Conservation (phyloP, 1,284 basidiomycete genomes). For the Ganoderma sp. region DNA sequence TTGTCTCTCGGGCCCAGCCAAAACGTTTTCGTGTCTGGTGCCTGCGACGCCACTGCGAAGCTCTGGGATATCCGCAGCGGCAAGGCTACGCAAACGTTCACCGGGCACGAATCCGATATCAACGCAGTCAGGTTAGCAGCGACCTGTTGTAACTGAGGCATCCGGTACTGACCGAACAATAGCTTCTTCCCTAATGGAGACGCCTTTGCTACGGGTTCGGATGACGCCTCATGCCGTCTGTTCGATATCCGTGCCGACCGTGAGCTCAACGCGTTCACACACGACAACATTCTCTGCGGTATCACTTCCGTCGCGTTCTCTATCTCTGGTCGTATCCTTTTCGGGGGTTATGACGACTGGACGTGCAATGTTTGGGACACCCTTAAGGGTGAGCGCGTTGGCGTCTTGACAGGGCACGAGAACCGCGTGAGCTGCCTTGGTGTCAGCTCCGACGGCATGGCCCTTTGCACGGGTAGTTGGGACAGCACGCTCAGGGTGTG, state of each 20-base stretch:
- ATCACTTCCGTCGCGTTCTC: slow-evolving; percentile 99
- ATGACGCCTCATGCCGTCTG: slow-evolving; percentile 97
- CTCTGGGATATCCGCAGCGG: slow-evolving; percentile 98
- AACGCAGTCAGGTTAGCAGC: slow-evolving; percentile 92
- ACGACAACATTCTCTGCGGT: slow-evolving; percentile 98
- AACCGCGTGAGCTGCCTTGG: slow-evolving; percentile 97
- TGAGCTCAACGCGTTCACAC: slow-evolving; percentile 95
- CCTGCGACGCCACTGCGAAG: slow-evolving; percentile 97
- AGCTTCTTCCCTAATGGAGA: slow-evolving; percentile 99
- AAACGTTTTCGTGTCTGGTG: slow-evolving; percentile 97
- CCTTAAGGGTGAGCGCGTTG: slow-evolving; percentile 96
- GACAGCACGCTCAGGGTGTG: slow-evolving; percentile 93
- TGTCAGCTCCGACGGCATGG: slow-evolving; percentile 95
- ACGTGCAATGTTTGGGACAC: slow-evolving; percentile 99
- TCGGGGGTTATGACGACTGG: slow-evolving; percentile 99
- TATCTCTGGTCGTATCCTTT: slow-evolving; percentile 94
- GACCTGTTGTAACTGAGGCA: slow-evolving; percentile 9
- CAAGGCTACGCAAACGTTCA: slow-evolving; percentile 97
- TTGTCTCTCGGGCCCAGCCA: slow-evolving; percentile 93
- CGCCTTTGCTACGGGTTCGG: slow-evolving; percentile 98
- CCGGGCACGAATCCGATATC: slow-evolving; percentile 98
- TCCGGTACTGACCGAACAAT: slow-evolving; percentile 20
- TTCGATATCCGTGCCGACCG: slow-evolving; percentile 98
- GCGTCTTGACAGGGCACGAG: slow-evolving; percentile 96
- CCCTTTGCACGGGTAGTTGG: slow-evolving; percentile 98